A percentile compares a stretch with the other conserved stretches of the same genome.
Evolutionary conservation across 768 basidiomycete species (phyloP).

Genomic region (Mycena maculata): DNA sequence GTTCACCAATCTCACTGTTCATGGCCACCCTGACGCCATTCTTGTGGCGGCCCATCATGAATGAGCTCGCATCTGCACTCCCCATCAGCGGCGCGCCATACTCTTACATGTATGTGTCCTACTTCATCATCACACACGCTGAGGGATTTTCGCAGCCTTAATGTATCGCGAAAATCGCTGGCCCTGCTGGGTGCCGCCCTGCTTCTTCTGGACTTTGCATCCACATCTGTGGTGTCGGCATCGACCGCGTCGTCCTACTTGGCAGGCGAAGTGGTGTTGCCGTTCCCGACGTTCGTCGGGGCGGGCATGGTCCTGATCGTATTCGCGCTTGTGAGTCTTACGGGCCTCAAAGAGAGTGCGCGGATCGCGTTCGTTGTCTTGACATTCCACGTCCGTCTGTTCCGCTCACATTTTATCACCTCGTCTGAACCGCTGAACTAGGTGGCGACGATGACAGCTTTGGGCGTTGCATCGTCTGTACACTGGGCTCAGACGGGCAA

Average conservation of each 20-base stretch:
- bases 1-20: slow-evolving; percentile 77
- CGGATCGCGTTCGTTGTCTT: slow-evolving; percentile 68
- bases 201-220: slow-evolving; percentile 76
- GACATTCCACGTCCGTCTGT: slow-evolving; percentile 61
- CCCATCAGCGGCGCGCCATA: slow-evolving; percentile 80
- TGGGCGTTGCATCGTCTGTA: slow-evolving; percentile 61
- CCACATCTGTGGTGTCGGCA: slow-evolving; percentile 78
- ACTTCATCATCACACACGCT: neutral
- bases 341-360: slow-evolving; percentile 72
- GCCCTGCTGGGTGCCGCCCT: slow-evolving; percentile 75
- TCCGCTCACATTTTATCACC: no score
- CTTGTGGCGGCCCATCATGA: slow-evolving; percentile 81
- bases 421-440: no score
- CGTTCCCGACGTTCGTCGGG: slow-evolving; percentile 65
- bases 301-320: slow-evolving; percentile 65
- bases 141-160: slow-evolving; percentile 53
- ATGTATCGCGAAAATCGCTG: slow-evolving; percentile 70
- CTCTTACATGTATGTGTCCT: slow-evolving; percentile 65
- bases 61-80: slow-evolving; percentile 75
- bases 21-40: slow-evolving; percentile 71
- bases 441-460: slow-evolving; percentile 60
- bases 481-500: slow-evolving; percentile 66
- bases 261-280: slow-evolving; percentile 68
- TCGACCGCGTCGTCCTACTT: slow-evolving; percentile 79
- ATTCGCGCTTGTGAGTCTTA: slow-evolving; percentile 66